Percentiles rank a stretch among this genome's conserved stretches.
Conservation (phyloP, 202 grass and related monocot species). For the Digitaria exilis region DNA sequence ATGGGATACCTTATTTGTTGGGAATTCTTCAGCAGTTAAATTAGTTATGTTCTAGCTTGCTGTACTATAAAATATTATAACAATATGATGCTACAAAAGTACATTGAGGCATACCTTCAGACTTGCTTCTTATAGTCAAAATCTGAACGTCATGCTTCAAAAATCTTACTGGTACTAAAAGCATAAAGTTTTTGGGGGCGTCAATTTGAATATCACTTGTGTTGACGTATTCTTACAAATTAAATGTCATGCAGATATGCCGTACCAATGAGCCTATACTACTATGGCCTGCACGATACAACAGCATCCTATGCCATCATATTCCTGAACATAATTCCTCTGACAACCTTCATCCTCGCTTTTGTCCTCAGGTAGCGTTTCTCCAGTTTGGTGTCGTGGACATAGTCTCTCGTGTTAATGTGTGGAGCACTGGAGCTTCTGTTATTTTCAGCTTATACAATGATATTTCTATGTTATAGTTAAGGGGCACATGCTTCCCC, state of each 20-base stretch:
- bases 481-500: no score
- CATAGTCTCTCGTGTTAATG: no score
- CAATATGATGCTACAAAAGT: background rate
- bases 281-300: constrained; percentile 53
- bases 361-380: constrained; percentile 46
- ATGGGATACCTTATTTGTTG: background rate
- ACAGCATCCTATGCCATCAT: constrained; percentile 52
- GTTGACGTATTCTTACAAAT: background rate
- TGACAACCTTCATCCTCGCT: constrained; percentile 49
- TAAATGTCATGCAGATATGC: constrained; percentile 42
- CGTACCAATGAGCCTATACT: constrained; percentile 50
- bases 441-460: no score
- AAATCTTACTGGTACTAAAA: background rate
- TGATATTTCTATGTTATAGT: no score
- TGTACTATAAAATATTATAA: background rate
- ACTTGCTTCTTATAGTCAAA: background rate
- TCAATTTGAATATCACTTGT: background rate
- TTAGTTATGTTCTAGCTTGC: background rate
- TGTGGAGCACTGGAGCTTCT: no score
- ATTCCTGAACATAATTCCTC: constrained; percentile 50
- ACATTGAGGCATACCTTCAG: background rate
- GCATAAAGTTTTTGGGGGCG: background rate
- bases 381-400: background rate
- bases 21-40: background rate
- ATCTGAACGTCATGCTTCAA: background rate